Evolutionary conservation across 805 yeast species (phyloP).

Genomic region (Metschnikowia henanensis): DNA sequence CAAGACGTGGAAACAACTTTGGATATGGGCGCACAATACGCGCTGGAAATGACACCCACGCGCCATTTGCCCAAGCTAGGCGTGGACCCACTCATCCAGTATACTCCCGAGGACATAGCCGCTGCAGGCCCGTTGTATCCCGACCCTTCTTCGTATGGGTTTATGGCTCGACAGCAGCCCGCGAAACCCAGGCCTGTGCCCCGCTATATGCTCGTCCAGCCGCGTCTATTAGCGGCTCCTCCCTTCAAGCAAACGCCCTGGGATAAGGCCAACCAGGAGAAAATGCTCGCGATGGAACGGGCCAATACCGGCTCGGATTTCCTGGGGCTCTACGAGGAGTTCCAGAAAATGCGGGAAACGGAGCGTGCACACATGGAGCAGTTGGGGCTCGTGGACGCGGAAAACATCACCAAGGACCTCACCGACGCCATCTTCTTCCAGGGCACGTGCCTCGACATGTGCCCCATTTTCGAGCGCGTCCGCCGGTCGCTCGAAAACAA

Average conservation of each 20-base stretch:
- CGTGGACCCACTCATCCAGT: conserved; percentile 1
- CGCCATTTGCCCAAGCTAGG: neutral
- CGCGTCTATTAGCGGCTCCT: conserved; percentile 35
- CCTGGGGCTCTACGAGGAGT: conserved; percentile 72
- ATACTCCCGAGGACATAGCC: conserved; percentile 3
- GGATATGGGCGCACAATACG: neutral
- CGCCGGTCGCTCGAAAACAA: conserved; percentile 86
- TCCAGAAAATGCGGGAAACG: conserved; percentile 67
- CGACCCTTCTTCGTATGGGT: conserved; percentile 33
- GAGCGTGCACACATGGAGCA: conserved; percentile 81
- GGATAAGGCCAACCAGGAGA: conserved; percentile 74
- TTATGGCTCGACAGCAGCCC: conserved; percentile 13
- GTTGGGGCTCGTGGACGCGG: conserved; percentile 82
- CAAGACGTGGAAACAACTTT: neutral
- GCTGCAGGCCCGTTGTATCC: conserved; percentile 32
- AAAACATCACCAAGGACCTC: conserved; percentile 77
- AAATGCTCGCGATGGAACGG: conserved; percentile 53
- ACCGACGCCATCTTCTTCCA: conserved; percentile 83
- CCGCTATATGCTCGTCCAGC: conserved; percentile 35
- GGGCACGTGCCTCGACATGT: conserved; percentile 93
- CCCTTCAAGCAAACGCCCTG: conserved; percentile 48
- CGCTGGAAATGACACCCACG: neutral
- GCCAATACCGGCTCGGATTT: conserved; percentile 50
- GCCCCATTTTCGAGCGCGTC: conserved; percentile 90
- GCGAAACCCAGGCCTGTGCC: conserved; percentile 31